Base-by-base conservation (phyloP, 192 early-diverging fungal species). In the Phycomyces blakesleeanus region DNA sequence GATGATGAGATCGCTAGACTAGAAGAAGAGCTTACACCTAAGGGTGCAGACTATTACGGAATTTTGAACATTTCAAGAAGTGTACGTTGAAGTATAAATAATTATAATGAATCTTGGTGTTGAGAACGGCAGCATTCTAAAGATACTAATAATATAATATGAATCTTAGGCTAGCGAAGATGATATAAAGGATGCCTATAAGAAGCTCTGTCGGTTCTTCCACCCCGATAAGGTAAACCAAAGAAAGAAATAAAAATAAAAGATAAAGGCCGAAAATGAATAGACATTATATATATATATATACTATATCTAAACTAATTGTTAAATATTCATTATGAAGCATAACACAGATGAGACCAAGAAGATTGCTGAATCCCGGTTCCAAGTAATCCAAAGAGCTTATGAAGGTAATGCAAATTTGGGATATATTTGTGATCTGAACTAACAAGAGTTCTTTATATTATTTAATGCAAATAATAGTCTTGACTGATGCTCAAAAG, bases 401-500 rank as follows among this genome's bases (percentile, higher is more conserved):
- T 89, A 91, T 74, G 89, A 93, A 76, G 81, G 85, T 83, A 78
- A 26, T 14, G 15, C 44, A 47, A n/a, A 47, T 40, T 38, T n/a
- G 15, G 24, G n/a, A 39, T n/a, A n/a, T n/a, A n/a, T n/a, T n/a
- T n/a, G n/a, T n/a, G n/a, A n/a, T n/a, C n/a, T n/a, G n/a, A n/a
- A n/a, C n/a, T n/a, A n/a, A n/a, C n/a, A n/a, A n/a, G n/a, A n/a
- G n/a, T n/a, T n/a, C n/a, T n/a, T n/a, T n/a, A n/a, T n/a, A n/a
- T n/a, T n/a, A n/a, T 24, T 4, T 57, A 1, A 20, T 38, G 16
- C 65, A 20, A 41, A 24, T 29, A 40, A 11, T 62, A 89, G 87
- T 98, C 22, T 80, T 99, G 12, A 84, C 83, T 14, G 89, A 97
- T 74, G 72, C 83, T 12, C 79, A 85, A 22, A 83, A 85, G 61